Evolutionary conservation across 192 early-diverging fungal genomes (phyloP), one percentile per base, ranked within the genome.

Genomic region (Backusella circina): DNA sequence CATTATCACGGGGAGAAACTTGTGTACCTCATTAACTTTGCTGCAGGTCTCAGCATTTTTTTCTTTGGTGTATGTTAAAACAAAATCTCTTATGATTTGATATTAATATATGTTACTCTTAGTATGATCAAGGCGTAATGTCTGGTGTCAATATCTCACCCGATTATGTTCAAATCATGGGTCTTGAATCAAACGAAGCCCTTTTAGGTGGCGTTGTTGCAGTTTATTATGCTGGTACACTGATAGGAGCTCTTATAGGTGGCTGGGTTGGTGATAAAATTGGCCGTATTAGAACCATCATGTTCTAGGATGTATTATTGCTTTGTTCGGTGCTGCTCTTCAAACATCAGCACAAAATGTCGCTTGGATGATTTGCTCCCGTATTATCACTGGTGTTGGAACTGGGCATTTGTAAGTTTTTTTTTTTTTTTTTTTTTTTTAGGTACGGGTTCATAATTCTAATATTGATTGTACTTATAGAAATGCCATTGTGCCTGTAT

Each of bases 61-160:
- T 79, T 79, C 35, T 79, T 79, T 79, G 77, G 77, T 12, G 72
- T 73, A 74, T 44, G 66, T 70, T 3, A 31, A 44, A 15, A 41
- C n/a, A 28, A 57, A 32, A 9, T 8, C 28, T 41, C 28, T 28
- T 37, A 2, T n/a, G 8, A 7, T 51, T 47, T 32, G 12, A 33
- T 54, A 30, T 31, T 44, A 23, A 37, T 64, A 26, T 39, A 23
- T 72, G 16, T 41, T 69, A 39, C 12, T 37, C 13, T 32, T 32
- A 74, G 73, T 79, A 79, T 71, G 77, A 79, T 65, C 77, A 79
- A 79, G 77, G 77, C 57, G 77, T 79, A 1, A 79, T 79, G 77
- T 38, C 51, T 16, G 61, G 64, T 61, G 77, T 79, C 21, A 79
- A 79, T 47, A 71, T 74, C 39, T 57, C 72, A 13, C 44, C 41